Evolutionary conservation across 306 rosid genomes (phyloP), one percentile per base, ranked within the genome.

Genomic region (apple (Malus domestica)): DNA sequence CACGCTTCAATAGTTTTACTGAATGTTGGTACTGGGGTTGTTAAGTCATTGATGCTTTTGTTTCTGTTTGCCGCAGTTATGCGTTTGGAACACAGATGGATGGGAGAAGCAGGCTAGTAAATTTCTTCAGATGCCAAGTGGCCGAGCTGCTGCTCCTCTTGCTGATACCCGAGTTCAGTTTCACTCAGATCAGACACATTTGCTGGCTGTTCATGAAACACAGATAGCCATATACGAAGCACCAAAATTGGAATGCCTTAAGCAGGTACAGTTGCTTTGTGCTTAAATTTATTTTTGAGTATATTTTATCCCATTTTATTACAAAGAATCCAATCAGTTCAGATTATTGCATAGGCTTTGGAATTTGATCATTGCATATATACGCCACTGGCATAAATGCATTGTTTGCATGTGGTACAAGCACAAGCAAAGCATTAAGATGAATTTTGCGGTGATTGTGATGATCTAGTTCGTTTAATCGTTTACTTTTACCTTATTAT

Each of bases 11-110:
- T 68, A 59, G 67, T 73, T 58, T 71, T 57, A 76, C 45, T 33
- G 35, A 30, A 10, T 63, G 40, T 46, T 49, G 49, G 13, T 12
- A 4, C 16, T 44, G n/a, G 18, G 3, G 38, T 66, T 4, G 11
- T 44, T 40, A 62, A 52, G 44, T 69, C 19, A 11, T 27, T 12
- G 62, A 58, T 32, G 30, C 62, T 42, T 76, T 79, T 58, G 76
- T 75, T 69, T 78, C 22, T 75, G 30, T 75, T 79, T 82, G 79
- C 62, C 80, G 80, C 93, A 96, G 99, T 78, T 96, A 77, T 93
- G 99, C 66, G 96, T 96, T 80, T 96, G 99, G 99, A 90, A 84
- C 89, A 89, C 93, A 2, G 97, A 96, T 82, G 97, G 91, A 80
- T 96, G 99, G 99, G 99, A 92, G 77, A 90, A 80, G 88, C 97